Evolutionary conservation across 805 yeast species (phyloP).

Genomic region (Candida krabiensis): DNA sequence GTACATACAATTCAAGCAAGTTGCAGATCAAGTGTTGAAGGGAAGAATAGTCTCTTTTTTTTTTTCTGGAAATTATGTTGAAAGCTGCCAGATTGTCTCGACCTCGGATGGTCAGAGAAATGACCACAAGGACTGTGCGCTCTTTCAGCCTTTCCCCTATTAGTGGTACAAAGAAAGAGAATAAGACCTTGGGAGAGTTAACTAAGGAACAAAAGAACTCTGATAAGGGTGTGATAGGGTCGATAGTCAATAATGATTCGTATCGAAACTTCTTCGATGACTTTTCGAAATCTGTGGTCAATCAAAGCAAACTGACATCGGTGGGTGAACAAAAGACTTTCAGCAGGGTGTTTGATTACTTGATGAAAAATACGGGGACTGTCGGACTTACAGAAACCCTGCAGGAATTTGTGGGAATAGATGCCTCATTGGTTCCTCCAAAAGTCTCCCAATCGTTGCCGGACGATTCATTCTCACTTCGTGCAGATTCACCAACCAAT

Average conservation of each 20-base stretch:
- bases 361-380: slow-evolving; percentile 21
- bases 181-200: slow-evolving; percentile 18
- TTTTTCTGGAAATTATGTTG: too few relatives aligned
- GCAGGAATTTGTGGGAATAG: slow-evolving; percentile 21
- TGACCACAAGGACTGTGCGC: background rate
- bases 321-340: slow-evolving; percentile 35
- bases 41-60: too few relatives aligned
- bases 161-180: slow-evolving; percentile 7
- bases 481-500: slow-evolving; percentile 4
- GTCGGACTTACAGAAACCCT: slow-evolving; percentile 28
- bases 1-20: too few relatives aligned
- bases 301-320: slow-evolving; percentile 23
- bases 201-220: slow-evolving; percentile 1
- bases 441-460: slow-evolving; percentile 1
- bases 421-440: slow-evolving; percentile 7
- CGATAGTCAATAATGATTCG: slow-evolving; percentile 19
- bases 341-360: slow-evolving; percentile 29
- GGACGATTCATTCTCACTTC: slow-evolving; percentile 3
- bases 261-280: slow-evolving; percentile 28
- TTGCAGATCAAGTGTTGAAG: too few relatives aligned
- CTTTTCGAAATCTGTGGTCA: slow-evolving; percentile 22
- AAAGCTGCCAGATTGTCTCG: too few relatives aligned
- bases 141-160: too few relatives aligned
- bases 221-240: slow-evolving; percentile 4
- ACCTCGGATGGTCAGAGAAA: slow-evolving; percentile 1